Evolutionary conservation across 768 basidiomycete genomes (phyloP), one percentile per base, ranked within the genome.

Genomic region (Psilocybe tampanensis): DNA sequence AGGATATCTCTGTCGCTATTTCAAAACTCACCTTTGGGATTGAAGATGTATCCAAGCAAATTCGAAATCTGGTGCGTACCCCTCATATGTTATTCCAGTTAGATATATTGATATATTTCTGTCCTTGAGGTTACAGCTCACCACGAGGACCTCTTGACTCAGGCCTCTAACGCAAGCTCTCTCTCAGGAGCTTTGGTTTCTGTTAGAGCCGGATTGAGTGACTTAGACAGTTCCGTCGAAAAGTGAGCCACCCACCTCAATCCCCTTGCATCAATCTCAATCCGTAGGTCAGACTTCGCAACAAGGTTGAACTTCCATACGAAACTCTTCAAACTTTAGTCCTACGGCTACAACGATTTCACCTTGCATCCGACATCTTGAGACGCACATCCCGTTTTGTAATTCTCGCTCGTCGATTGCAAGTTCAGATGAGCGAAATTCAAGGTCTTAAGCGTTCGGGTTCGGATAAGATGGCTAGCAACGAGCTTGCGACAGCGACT

Each of bases 31-130:
- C 87, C 59, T 83, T 87, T 66, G 91, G 88, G 0, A 89, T 98
- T 57, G 96, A 98, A 39, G 95, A 98, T 70, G 87, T 96, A 18
- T 87, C 89, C 23, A 92, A 89, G 69, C 94, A 98, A 71, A 88
- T 98, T 50, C 91, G 90, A 72, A 80, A 78, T 45, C 77, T 96
- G 72, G 94, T 95, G 57, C 61, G 88, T 75, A 48, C 47, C 23
- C 7, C 11, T 55, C 24, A 44, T 53, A 48, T 0, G 24, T 47
- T n/a, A n/a, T n/a, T n/a, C n/a, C n/a, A n/a, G 43, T 33, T 36
- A 23, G 18, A 33, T 61, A 33, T 61, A 44, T 52, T 64, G 50
- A 68, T 52, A 54, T 47, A 45, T 26, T 29, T 41, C 53, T 5
- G 56, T 54, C 41, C 32, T 66, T 60, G 61, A 95, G 92, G 91